phyloP scores from a whole-genome alignment of 1,139 yeast genomes.

The Scheffersomyces insectosa region DNA sequence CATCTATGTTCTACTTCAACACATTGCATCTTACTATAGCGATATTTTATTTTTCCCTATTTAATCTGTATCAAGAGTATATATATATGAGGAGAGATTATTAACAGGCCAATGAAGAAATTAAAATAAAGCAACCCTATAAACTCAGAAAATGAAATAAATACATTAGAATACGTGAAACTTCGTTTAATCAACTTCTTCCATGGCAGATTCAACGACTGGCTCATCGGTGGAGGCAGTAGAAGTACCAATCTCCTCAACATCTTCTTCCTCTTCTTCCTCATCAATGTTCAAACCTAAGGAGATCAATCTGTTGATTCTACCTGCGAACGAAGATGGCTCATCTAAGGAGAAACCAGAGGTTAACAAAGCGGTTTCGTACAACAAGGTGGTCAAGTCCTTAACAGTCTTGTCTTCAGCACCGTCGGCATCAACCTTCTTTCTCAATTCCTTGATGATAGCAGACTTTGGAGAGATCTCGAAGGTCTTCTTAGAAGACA shows the following conservation, averaged over 20 bases:
- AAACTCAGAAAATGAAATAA: slow-evolving; percentile 11
- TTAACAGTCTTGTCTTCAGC: slow-evolving; percentile 98
- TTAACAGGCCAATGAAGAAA: neutral
- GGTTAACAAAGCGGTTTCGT: slow-evolving; percentile 96
- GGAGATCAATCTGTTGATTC: slow-evolving; percentile 97
- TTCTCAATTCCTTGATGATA: slow-evolving; percentile 91
- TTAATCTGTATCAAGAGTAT: neutral
- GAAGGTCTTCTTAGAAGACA: slow-evolving; percentile 98
- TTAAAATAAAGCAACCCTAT: slow-evolving; percentile 8
- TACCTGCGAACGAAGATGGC: slow-evolving; percentile 94
- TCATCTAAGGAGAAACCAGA: slow-evolving; percentile 99
- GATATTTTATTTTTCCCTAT: neutral
- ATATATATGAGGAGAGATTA: neutral
- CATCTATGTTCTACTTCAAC: too few relatives aligned
- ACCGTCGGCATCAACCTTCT: slow-evolving; percentile 96
- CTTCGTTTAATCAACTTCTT: slow-evolving; percentile 85
- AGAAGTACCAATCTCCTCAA: slow-evolving; percentile 47
- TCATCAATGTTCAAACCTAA: slow-evolving; percentile 98
- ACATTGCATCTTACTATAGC: too few relatives aligned
- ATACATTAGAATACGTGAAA: slow-evolving; percentile 10
- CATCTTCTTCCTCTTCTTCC: slow-evolving; percentile 59
- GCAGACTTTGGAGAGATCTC: slow-evolving; percentile 98
- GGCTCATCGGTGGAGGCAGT: slow-evolving; percentile 61
- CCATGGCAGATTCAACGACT: slow-evolving; percentile 94
- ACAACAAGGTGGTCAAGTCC: slow-evolving; percentile 94